Conservation (phyloP, 768 basidiomycete species). For the Auricularia sp. region DNA sequence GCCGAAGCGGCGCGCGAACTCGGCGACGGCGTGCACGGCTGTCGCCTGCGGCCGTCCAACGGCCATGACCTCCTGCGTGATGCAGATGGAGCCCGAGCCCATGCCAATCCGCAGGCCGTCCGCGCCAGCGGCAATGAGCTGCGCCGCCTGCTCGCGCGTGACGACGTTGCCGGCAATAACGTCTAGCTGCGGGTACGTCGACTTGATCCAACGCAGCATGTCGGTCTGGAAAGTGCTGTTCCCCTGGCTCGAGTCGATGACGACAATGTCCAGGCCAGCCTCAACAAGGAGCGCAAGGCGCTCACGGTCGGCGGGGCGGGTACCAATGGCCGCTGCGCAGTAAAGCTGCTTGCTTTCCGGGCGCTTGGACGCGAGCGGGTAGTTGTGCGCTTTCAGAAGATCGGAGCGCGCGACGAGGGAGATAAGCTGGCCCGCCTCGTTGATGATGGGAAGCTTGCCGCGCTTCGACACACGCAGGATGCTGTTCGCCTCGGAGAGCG, state of each 20-base stretch:
- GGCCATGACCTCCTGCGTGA: constrained; percentile 99
- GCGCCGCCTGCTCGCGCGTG: constrained; percentile 93
- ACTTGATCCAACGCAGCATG: constrained; percentile 91
- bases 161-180: constrained; percentile 98
- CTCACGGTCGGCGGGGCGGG: constrained; percentile 78
- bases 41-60: constrained; percentile 97
- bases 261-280: constrained; percentile 89
- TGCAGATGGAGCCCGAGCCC: constrained; percentile 98
- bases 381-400: constrained; percentile 94
- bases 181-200: constrained; percentile 74
- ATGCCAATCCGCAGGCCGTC: constrained; percentile 95
- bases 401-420: constrained; percentile 94
- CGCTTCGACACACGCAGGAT: constrained; percentile 95
- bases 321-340: constrained; percentile 92
- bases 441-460: constrained; percentile 88
- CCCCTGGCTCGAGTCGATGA: constrained; percentile 94
- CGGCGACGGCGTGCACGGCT: constrained; percentile 93
- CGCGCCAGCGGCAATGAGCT: constrained; percentile 86
- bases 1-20: constrained; percentile 88
- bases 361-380: constrained; percentile 87
- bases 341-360: constrained; percentile 90
- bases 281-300: constrained; percentile 80
- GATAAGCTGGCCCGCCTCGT: constrained; percentile 52
- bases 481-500: constrained; percentile 82
- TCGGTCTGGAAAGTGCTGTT: constrained; percentile 91